Evolutionary conservation across 352 stramenopile species (phyloP), one percentile per base, ranked within the genome.

Genomic region (Phytophthora aleatoria): DNA sequence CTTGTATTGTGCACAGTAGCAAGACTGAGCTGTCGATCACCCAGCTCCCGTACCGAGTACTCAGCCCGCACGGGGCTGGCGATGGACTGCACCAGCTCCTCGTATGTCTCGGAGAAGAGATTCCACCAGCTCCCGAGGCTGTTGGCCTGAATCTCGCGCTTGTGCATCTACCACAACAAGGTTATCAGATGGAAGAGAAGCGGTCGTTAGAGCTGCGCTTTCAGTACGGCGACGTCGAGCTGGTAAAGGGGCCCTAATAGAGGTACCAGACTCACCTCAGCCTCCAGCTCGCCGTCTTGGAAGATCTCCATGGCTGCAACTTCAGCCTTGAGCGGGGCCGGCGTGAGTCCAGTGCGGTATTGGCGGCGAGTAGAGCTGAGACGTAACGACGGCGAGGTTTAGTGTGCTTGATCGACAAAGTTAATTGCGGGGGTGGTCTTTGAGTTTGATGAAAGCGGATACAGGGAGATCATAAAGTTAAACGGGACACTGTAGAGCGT

Each of bases 31-130:
- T 67, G 56, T 16, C 20, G 61, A 50, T 73, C 67, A 0, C 83
- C 85, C 27, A 94, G 57, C 50, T 94, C 81, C 5, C 12, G n/a
- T 2, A 81, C 26, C n/a, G 77, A 63, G 59, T 94, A 94, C 13
- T 69, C 55, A 6, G 85, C 79, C 31, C 85, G 83, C 57, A 83
- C 69, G 38, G 85, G 85, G 33, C 57, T 78, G 11, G 83, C 81
- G 57, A 94, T 76, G 48, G 80, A 91, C 53, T 89, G 69, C 58
- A 94, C 81, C 56, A 89, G 69, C 61, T 92, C 78, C 52, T 91
- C 73, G 64, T 94, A 94, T 9, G 81, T 90, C 31, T 79, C 69
- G 26, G 70, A 72, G 53, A 94, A 94, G 57, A 94, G 69, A 36
- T 81, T 71, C 83, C 83, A 94, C 80, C 85, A 88, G 33, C 64